Evolutionary conservation across 805 yeast genomes (phyloP), one percentile per base, ranked within the genome.

Genomic region (Peterozyma xylosa): DNA sequence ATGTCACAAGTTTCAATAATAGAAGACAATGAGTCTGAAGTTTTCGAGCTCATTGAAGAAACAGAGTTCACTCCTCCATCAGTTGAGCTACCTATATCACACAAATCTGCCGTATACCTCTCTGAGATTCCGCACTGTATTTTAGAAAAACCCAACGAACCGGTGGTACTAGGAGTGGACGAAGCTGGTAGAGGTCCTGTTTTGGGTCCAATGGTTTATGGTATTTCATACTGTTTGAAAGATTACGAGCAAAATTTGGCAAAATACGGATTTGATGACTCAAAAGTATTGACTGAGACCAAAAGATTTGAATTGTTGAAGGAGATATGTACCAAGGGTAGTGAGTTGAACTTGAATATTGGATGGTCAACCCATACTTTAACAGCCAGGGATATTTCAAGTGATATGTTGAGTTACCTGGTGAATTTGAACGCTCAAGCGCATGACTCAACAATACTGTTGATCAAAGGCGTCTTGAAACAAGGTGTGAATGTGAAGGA

Each of bases 101-200:
- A 67, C 41, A 57, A 59, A 10, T 67, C 85, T 2, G 56, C 71
- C 13, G 73, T 86, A 0, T 76, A 68, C 52, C 64, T 60, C 36
- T 70, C 86, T 0, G 64, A 61, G 0, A 62, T 81, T 2, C 89
- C 89, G 0, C 41, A 37, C 2, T 47, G 38, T 9, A 57, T 77
- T 15, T 32, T 43, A 11, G 55, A 55, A 2, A 46, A 64, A 35
- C 64, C 68, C 1, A 46, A 51, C 1, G 66, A 61, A 11, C 67
- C 73, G 0, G 73, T 81, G 1, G 71, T 81, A 9, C 62, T 93
- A 10, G 99, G 99, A 1, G 96, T 93, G 1, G 99, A 93, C 61
- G 99, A 93, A 59, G 99, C 99, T 0, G 99, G 99, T 1, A 73
- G 99, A 51, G 99, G 99, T 0, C 99, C 99, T 0, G 97, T 95